Evolutionary conservation across 225 moss, liverwort and hornwort genomes (phyloP).

Genomic region (Physcomitrium patens): DNA sequence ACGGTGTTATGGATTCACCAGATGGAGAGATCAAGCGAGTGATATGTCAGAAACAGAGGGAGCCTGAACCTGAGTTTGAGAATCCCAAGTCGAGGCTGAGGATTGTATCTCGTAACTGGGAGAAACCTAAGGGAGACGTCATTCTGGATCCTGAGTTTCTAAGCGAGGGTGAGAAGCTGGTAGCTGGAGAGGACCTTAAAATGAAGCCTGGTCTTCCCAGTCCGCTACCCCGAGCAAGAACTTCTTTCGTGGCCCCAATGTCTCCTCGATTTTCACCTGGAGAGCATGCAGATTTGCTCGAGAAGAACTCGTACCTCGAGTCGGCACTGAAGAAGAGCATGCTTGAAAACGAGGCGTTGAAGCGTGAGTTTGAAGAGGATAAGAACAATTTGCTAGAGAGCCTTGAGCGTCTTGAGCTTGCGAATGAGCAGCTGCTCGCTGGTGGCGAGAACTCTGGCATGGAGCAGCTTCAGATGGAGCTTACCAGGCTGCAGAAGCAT

Average conservation of each 20-base stretch:
- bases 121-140: conserved; percentile 25
- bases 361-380: conserved; percentile 53
- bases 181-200: conserved; percentile 22
- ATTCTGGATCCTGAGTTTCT: conserved; percentile 8
- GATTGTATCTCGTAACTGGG: conserved; percentile 33
- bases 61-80: conserved; percentile 40
- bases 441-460: conserved; percentile 66
- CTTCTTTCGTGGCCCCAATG: conserved; percentile 25
- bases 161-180: conserved; percentile 22
- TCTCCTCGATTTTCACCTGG: conserved; percentile 39
- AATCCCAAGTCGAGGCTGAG: conserved; percentile 37
- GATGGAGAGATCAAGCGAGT: conserved; percentile 67
- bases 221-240: conserved; percentile 27
- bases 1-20: conserved; percentile 33
- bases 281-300: conserved; percentile 32
- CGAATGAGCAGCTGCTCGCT: conserved; percentile 53
- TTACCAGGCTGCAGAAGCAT: conserved; percentile 60
- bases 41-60: conserved; percentile 52
- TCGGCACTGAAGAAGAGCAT: conserved; percentile 41
- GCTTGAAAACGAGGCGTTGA: conserved; percentile 42
- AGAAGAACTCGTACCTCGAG: conserved; percentile 50
- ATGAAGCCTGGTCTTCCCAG: conserved; percentile 24
- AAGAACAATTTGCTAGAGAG: conserved; percentile 41
- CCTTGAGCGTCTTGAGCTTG: conserved; percentile 60
- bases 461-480: conserved; percentile 70